Conservation (phyloP, 495 filamentous ascomycete genomes). For the Tuber microsphaerosporum region DNA sequence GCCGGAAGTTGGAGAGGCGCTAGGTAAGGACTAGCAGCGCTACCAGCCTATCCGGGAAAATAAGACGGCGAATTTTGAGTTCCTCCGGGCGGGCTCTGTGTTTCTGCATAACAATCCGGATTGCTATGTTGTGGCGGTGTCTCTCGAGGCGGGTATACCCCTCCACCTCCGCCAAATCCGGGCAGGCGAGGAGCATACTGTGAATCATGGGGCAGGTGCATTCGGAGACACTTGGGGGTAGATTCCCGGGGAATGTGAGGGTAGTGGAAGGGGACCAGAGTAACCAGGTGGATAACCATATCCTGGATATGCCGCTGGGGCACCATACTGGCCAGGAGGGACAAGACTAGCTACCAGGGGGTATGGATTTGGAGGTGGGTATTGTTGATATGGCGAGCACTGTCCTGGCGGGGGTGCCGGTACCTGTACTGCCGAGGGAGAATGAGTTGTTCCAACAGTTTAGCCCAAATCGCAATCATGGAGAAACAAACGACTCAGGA, state of each 20-base stretch:
- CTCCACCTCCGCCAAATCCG: slow-evolving; percentile 33
- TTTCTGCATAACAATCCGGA: slow-evolving; percentile 37
- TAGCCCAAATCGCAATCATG: slow-evolving; percentile 5
- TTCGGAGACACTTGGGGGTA: slow-evolving; percentile 18
- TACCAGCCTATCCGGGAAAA: background rate
- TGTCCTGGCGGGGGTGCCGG: slow-evolving; percentile 13
- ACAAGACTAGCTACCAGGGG: slow-evolving; percentile 3
- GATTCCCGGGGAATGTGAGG: slow-evolving; percentile 15
- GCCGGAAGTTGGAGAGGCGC: slow-evolving; percentile 20
- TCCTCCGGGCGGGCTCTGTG: background rate
- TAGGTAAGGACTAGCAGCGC: slow-evolving; percentile 17
- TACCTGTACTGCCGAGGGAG: slow-evolving; percentile 10
- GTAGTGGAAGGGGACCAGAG: slow-evolving; percentile 9
- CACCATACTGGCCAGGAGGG: slow-evolving; percentile 18
- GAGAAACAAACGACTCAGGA: background rate
- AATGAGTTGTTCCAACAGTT: slow-evolving; percentile 19
- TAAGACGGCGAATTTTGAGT: background rate
- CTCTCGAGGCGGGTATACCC: slow-evolving; percentile 34
- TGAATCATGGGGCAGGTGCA: slow-evolving; percentile 27
- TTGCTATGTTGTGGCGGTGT: slow-evolving; percentile 34
- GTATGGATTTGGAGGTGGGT: slow-evolving; percentile 20
- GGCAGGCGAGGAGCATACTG: slow-evolving; percentile 25
- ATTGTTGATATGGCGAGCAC: slow-evolving; percentile 6
- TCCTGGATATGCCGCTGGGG: slow-evolving; percentile 14
- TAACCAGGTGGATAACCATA: slow-evolving; percentile 26